phyloP scores from a whole-genome alignment of 306 rosid genomes.

The Begonia masoniana region DNA sequence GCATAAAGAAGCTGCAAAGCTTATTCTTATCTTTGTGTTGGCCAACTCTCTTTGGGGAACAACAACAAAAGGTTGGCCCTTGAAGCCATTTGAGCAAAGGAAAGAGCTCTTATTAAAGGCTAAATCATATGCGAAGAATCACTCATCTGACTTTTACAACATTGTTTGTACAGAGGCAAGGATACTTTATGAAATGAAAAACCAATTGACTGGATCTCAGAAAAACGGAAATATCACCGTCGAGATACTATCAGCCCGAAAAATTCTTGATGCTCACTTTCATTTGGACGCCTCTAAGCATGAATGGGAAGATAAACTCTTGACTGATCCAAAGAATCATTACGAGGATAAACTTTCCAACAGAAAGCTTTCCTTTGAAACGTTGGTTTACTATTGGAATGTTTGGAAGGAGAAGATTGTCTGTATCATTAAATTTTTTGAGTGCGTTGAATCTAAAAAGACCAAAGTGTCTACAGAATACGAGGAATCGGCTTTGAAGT shows the following conservation, averaged over 20 bases:
- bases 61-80: slow-evolving; percentile 44
- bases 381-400: slow-evolving; percentile 51
- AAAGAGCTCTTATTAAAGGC: slow-evolving; percentile 28
- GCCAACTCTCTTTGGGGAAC: slow-evolving; percentile 40
- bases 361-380: slow-evolving; percentile 32
- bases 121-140: slow-evolving; percentile 24
- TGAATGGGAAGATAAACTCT: slow-evolving; percentile 19
- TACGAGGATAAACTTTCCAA: slow-evolving; percentile 13
- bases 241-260: slow-evolving; percentile 30
- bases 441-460: slow-evolving; percentile 15
- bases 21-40: slow-evolving; percentile 21
- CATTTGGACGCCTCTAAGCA: slow-evolving; percentile 12
- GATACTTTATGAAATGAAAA: slow-evolving; percentile 20
- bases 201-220: slow-evolving; percentile 22
- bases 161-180: slow-evolving; percentile 24
- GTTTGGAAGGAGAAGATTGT: slow-evolving; percentile 36
- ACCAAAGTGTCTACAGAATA: slow-evolving; percentile 9
- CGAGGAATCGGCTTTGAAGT: slow-evolving; percentile 32
- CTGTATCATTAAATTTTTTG: slow-evolving; percentile 21
- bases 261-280: slow-evolving; percentile 38
- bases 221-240: slow-evolving; percentile 10
- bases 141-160: slow-evolving; percentile 14
- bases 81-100: slow-evolving; percentile 28
- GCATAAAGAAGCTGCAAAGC: slow-evolving; percentile 21
- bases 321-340: slow-evolving; percentile 6